phyloP scores from a whole-genome alignment of 23 red algal genomes.

The Gracilaria gracilis region DNA sequence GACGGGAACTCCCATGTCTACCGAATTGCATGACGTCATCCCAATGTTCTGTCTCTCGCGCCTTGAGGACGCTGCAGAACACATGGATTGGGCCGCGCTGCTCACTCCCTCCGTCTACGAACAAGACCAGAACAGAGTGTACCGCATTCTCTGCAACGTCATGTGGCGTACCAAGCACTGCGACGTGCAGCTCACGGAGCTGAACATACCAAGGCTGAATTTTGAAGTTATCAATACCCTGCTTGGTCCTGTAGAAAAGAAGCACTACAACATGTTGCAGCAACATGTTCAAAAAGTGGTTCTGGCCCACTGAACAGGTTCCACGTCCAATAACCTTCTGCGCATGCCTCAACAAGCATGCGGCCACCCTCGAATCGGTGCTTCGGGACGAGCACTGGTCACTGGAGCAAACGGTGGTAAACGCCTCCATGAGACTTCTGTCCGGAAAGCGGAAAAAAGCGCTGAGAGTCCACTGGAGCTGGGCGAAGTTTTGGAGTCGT shows the following conservation, averaged over 20 bases:
- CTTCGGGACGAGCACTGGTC: conserved; percentile 55
- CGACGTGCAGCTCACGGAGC: conserved; percentile 69
- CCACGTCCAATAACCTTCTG: conserved; percentile 42
- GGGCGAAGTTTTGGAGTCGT: conserved; percentile 74
- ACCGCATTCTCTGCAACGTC: conserved; percentile 44
- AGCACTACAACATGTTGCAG: conserved; percentile 68
- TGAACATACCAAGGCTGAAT: conserved; percentile 65
- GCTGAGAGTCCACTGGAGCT: conserved; percentile 71
- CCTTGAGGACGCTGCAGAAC: conserved; percentile 22
- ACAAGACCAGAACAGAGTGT: conserved; percentile 43
- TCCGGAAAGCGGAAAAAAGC: conserved; percentile 17
- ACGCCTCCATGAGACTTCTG: not conserved
- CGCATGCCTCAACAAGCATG: conserved; percentile 86
- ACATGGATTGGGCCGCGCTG: conserved; percentile 27
- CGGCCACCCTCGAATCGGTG: conserved; percentile 87
- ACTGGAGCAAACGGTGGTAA: not conserved
- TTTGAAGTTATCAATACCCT: conserved; percentile 38
- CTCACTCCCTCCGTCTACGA: conserved; percentile 19
- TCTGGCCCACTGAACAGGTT: not conserved
- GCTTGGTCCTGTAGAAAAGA: conserved; percentile 77
- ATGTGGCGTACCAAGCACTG: conserved; percentile 78
- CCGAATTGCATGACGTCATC: conserved; percentile 51
- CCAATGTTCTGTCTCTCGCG: conserved; percentile 69
- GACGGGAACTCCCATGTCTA: conserved; percentile 86
- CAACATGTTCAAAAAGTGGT: conserved; percentile 1